phyloP scores from a whole-genome alignment of 208 protist species.

The Acanthamoeba healyi region DNA sequence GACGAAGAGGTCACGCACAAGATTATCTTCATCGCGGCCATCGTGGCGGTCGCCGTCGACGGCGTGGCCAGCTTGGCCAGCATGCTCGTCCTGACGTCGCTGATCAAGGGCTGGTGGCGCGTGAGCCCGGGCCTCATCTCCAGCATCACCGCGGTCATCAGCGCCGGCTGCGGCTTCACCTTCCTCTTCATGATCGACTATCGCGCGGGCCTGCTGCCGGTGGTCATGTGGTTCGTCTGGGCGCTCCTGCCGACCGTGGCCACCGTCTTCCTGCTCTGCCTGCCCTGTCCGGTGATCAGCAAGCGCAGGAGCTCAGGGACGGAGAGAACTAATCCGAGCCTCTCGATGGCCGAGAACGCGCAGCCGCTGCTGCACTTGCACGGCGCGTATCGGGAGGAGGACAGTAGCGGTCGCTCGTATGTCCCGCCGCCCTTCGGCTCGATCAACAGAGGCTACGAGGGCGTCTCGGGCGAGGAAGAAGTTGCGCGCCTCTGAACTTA shows the following conservation, averaged over 20 bases:
- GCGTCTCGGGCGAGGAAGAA: background rate
- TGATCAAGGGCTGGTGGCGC: slow-evolving; percentile 43
- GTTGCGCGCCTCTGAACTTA: background rate
- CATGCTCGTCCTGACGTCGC: slow-evolving; percentile 32
- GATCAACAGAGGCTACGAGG: background rate
- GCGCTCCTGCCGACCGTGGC: background rate
- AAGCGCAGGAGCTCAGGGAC: background rate
- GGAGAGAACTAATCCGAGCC: no score
- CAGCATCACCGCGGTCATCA: background rate
- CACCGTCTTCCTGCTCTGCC: background rate
- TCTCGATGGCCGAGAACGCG: background rate
- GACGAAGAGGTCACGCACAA: background rate
- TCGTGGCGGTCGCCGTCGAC: background rate
- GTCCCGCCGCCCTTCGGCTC: background rate
- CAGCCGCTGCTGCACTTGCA: background rate
- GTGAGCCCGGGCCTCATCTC: slow-evolving; percentile 28
- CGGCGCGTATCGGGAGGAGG: no score
- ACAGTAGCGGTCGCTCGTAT: background rate
- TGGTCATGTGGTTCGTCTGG: background rate
- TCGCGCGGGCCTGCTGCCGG: background rate
- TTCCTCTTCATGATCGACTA: slow-evolving; percentile 35
- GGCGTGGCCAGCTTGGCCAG: background rate
- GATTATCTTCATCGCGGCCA: background rate
- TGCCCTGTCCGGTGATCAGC: slow-evolving; percentile 20
- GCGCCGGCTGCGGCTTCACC: slow-evolving; percentile 9